Base-by-base conservation (phyloP, 257 asterid species). In the Verbascum thapsus region DNA sequence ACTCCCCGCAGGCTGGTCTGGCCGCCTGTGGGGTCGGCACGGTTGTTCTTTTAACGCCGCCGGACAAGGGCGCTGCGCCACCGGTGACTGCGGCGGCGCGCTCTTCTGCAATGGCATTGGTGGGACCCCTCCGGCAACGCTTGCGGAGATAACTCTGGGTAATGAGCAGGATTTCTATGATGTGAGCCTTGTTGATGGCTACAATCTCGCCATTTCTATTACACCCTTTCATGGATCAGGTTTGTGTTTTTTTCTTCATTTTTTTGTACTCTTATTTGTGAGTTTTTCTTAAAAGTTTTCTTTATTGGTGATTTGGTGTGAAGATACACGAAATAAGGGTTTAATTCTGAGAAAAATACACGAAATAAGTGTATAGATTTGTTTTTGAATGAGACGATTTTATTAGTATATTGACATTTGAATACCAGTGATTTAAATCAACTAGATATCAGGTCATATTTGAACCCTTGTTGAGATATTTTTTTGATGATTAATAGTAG, bases 101-200 rank as follows among this genome's bases (percentile, higher is more conserved):
- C 88, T 88, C 6, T 84, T 77, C 68, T 91, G 98, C 45, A 82
- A 88, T n/a, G 96, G 98, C 35, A 53, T 84, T 32, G 98, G 98
- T 22, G 98, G 96, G 17, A 61, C 88, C 16, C 96, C 96, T 55
- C 98, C 96, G 0, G 98, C 98, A 1, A 84, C 96, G 2, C 89
- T 91, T 0, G 96, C 95, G 10, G 96, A 91, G 78, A 86, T 91
- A 3, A 91, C 98, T 13, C 78, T 86, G 5, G 96, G 96, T 0
- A 52, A 32, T 55, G 94, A 91, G 1, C 96, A 82, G 74, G 98
- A 91, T 61, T 91, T 91, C 76, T 91, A 91, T 49, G 98, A 91
- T 67, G 98, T 91, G 18, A 88, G 96, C 85, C 90, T 91, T 20
- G 98, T 91, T 0, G 98, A 91, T 54, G 98, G 98, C 4, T 91